phyloP scores from a whole-genome alignment of 2,329 filamentous ascomycete genomes.

The Pseudocercospora fijiensis region DNA sequence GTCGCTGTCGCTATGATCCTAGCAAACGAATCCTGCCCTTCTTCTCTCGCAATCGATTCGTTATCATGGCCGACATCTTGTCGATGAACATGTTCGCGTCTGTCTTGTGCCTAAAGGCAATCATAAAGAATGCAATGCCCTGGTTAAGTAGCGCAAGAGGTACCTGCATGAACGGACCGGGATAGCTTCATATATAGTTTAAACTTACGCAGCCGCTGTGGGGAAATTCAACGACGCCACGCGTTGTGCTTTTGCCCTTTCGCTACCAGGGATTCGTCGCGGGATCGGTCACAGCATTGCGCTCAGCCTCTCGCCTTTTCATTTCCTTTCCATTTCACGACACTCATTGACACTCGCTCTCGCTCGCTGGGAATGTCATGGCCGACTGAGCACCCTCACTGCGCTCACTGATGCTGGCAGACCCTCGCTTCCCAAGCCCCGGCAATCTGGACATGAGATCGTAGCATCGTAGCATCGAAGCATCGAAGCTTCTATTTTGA shows the following conservation, averaged over 20 bases:
- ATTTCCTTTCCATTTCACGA: neutral
- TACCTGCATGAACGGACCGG: constrained; percentile 2
- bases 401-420: neutral
- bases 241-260: neutral
- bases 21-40: neutral
- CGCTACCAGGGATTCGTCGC: neutral
- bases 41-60: no score
- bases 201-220: neutral
- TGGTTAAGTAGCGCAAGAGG: neutral
- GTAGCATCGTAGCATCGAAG: neutral
- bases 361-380: no score
- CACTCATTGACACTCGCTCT: neutral
- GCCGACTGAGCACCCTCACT: neutral
- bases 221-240: neutral
- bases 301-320: neutral
- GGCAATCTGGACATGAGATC: constrained; percentile 7
- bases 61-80: neutral
- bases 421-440: neutral
- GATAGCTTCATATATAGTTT: no score
- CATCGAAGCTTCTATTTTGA: neutral
- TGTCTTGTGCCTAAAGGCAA: neutral
- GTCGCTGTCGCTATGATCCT: neutral
- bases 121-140: neutral
- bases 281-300: neutral
- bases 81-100: neutral